Evolutionary conservation across 2,329 filamentous ascomycete genomes (phyloP).

Genomic region (Botrytis aclada): DNA sequence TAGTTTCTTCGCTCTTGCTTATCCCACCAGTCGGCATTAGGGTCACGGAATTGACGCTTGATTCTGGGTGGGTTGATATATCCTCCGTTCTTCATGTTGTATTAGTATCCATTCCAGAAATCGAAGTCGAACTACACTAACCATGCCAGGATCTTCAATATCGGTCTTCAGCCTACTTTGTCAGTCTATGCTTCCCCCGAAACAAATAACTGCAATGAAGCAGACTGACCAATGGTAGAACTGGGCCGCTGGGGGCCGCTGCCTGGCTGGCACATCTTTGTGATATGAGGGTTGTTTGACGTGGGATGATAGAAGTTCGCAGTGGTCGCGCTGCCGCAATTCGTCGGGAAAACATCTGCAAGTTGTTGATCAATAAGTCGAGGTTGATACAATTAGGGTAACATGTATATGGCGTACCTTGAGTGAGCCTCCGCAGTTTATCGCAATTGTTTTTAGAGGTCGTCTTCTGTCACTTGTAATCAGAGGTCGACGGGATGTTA

Average conservation of each 20-base stretch:
- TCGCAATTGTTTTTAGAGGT: neutral
- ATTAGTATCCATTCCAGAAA: conserved; percentile 21
- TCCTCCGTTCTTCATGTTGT: conserved; percentile 65
- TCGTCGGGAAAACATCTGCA: conserved; percentile 60
- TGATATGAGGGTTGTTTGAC: conserved; percentile 53
- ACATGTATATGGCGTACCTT: conserved; percentile 6
- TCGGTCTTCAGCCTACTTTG: conserved; percentile 42
- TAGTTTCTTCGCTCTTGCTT: conserved; percentile 96
- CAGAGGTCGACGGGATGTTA: conserved; percentile 18
- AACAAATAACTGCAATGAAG: neutral
- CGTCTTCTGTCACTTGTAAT: conserved; percentile 2
- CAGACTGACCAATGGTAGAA: conserved; percentile 33
- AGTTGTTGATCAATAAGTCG: conserved; percentile 12
- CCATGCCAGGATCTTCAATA: conserved; percentile 64
- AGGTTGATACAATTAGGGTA: neutral
- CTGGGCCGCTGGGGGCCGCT: conserved; percentile 23
- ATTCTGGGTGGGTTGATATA: conserved; percentile 75
- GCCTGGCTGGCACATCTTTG: conserved; percentile 43
- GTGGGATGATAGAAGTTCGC: conserved; percentile 46
- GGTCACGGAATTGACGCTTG: conserved; percentile 91
- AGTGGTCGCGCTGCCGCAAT: conserved; percentile 51
- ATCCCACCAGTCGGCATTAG: conserved; percentile 94
- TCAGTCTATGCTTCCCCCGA: conserved; percentile 24
- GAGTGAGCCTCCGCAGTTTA: conserved; percentile 13
- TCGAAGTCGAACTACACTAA: conserved; percentile 41